Evolutionary conservation across 2,329 filamentous ascomycete species (phyloP), one percentile per base, ranked within the genome.

Genomic region (Shiraia sp.): DNA sequence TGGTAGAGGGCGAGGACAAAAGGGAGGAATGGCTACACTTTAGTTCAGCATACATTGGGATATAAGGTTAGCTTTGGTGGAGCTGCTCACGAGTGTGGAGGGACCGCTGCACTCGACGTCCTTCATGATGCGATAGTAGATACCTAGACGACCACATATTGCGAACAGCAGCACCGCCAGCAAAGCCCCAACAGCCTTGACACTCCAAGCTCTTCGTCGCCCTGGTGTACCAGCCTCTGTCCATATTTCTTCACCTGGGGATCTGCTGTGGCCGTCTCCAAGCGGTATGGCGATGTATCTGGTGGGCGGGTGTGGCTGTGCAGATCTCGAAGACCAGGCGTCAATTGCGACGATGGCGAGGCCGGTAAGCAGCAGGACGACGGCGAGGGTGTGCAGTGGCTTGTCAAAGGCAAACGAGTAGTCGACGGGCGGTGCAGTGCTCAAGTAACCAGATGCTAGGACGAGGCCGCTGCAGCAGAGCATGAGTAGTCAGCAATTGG

Each of bases 331-430:
- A 10, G 49, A 36, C 55, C 55, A 55, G 39, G 53, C 54, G 39
- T 60, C 57, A 30, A 53, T 49, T 24, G 60, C 61, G 37, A 64
- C 53, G 12, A 66, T 39, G 40, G 61, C 59, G 27, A 65, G 53
- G 19, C 66, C 65, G 17, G 58, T 61, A 15, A 67, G 45, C 39
- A 66, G 49, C 48, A 69, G 42, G 14, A 69, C 53, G n/a, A 60
- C 36, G 39, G 48, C 58, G 42, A 51, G 39, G 4, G 65, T 63
- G 47, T 68, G 66, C 36, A 69, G 52, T 30, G 66, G 65, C 42
- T 66, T 65, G 47, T 69, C 63, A 38, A 68, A 47, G 40, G 65
- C 64, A 39, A 68, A 67, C 10, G 65, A 67, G 36, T 63, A 57
- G 31, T 62, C 53, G 45, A 56, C 28, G 47, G 56, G 56, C 17